Base-by-base conservation (phyloP, 1,284 basidiomycete genomes). In the Microbotryum silenes-acaulis region DNA sequence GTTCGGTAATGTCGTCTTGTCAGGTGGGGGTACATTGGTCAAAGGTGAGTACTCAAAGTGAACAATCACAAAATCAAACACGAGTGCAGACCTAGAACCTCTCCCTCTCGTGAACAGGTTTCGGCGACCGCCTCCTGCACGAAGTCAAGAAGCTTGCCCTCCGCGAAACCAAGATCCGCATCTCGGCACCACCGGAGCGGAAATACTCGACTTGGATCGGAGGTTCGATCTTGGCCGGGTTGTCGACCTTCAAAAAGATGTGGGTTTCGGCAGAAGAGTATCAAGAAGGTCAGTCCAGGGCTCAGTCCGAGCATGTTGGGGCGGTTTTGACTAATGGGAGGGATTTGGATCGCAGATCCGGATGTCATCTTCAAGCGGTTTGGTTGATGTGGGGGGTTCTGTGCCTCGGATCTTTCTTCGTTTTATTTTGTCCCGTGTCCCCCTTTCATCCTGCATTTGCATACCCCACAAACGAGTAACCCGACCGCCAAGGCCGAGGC, bases 161-260 rank as follows among this genome's bases (percentile, higher is more conserved):
- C 69, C 92, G 96, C 73, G 96, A 98, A 71, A 85, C 94, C 74
- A 97, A 97, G 81, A 92, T 99, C 78, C 97, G 97, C 80, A 98
- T 99, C 72, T 97, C 91, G 71, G 96, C 96, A 16, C 96, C 96
- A 33, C 96, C 96, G n/a, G 96, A 99, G 77, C 86, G 96, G 66
- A 99, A 98, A 79, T 99, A 98, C 77, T 93, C 92, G 21, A 98
- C 94, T 27, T 99, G 96, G 96, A 98, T 99, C 71, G 96, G 96
- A 57, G 94, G 94, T 6, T 71, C 69, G 54, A 76, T 76, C 56
- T 46, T 66, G 25, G 67, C 65, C 4, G 63, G 65, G 47, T 78
- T 98, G 63, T 93, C 85, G 70, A 97, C 96, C 23, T 98, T 98
- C 80, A 97, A 93, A 79, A 96, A 96, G 86, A 93, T 89, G 45